phyloP scores from a whole-genome alignment of 2,329 filamentous ascomycete genomes.

The Coniochaeta pulveracea region DNA sequence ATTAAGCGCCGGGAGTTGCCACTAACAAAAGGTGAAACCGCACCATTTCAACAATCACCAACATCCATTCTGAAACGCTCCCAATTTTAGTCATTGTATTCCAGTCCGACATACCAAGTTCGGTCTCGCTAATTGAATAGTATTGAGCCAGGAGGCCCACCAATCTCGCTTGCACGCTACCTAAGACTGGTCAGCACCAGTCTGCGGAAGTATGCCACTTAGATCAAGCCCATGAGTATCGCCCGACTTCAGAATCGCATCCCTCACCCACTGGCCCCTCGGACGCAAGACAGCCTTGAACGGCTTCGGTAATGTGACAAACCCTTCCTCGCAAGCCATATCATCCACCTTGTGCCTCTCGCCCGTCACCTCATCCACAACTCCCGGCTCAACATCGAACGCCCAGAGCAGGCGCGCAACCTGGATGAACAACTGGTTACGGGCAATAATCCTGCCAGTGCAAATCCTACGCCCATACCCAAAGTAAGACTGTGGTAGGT shows the following conservation, averaged over 20 bases:
- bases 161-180: no score
- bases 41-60: no score
- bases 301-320: conserved; percentile 15
- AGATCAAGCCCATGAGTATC: conserved; percentile 2
- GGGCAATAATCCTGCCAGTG: conserved; percentile 31
- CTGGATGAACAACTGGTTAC: conserved; percentile 29
- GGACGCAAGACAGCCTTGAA: conserved; percentile 17
- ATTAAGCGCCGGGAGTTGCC: no score
- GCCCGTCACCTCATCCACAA: conserved; percentile 14
- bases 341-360: conserved; percentile 11
- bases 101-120: no score
- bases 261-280: conserved; percentile 17
- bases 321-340: conserved; percentile 15
- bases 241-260: conserved; percentile 10
- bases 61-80: no score
- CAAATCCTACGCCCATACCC: conserved; percentile 35
- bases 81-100: no score
- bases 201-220: no score
- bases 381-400: conserved; percentile 24
- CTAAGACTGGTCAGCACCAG: no score
- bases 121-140: no score
- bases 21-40: no score
- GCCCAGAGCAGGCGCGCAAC: conserved; percentile 37
- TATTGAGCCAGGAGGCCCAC: no score
- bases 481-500: conserved; percentile 25